Percentiles rank a stretch among this genome's conserved stretches.
Evolutionary conservation across 73 alveolate species (phyloP).

Genomic region (Stentor coeruleus): DNA sequence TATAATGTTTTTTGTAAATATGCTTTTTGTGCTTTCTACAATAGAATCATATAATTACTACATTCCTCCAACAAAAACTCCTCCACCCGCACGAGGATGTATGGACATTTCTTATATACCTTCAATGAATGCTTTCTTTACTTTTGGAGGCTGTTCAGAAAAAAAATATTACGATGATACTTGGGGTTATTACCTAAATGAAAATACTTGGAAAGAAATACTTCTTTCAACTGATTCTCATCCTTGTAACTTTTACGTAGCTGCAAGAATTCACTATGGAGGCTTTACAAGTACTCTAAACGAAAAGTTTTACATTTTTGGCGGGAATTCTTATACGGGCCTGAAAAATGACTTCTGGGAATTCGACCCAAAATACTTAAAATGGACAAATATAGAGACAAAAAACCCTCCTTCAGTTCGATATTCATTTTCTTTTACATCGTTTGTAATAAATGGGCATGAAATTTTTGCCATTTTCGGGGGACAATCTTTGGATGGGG

Average conservation of each 20-base stretch:
- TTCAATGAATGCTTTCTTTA: background rate
- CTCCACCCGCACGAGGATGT: background rate
- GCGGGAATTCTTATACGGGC: background rate
- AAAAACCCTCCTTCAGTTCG: too few relatives aligned
- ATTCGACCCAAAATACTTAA: too few relatives aligned
- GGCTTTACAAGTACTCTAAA: background rate
- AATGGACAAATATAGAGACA: too few relatives aligned
- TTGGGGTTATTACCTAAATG: background rate
- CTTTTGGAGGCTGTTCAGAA: background rate
- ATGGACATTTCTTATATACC: too few relatives aligned
- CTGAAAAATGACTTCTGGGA: background rate
- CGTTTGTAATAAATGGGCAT: too few relatives aligned
- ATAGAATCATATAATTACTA: too few relatives aligned
- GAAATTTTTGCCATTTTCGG: too few relatives aligned
- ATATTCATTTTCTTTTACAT: too few relatives aligned
- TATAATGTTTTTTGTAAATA: too few relatives aligned
- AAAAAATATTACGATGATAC: background rate
- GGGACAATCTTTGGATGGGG: background rate
- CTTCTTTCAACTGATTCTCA: background rate
- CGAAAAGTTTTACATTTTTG: background rate
- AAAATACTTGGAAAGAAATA: background rate
- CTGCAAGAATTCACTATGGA: background rate
- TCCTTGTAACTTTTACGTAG: background rate
- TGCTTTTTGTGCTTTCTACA: too few relatives aligned
- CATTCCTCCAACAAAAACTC: background rate